Evolutionary conservation across 768 basidiomycete genomes (phyloP), one percentile per base, ranked within the genome.

Genomic region (Amanita muscaria): DNA sequence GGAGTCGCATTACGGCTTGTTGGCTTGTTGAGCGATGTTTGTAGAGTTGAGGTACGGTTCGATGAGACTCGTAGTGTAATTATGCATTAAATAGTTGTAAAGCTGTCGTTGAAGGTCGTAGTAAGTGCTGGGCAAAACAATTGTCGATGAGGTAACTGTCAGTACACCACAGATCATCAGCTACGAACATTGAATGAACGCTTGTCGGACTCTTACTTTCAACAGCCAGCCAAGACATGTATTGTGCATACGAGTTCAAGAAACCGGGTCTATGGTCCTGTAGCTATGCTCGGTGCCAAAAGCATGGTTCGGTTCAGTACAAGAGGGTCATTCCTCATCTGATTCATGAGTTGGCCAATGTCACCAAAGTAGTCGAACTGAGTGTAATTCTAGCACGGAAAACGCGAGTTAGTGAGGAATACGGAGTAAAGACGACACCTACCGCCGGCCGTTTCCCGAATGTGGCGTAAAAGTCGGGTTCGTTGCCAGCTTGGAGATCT

Each of bases 401-500:
- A 10, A 3, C 7, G 18, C 5, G 10, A 18, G 18, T 19, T 16
- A 4, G 15, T n/a, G 27, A 29, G n/a, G 10, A 16, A 10, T 18
- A 4, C 9, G 34, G 4, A 36, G 5, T n/a, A 35, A 33, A 22
- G 16, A 25, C 22, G n/a, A n/a, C 34, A 36, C 50, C 40, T 27
- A 60, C 63, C 4, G 49, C 16, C 1, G 62, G 58, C 16, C 71
- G 66, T 55, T 71, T 69, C 0, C 56, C 58, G 49, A 70, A 72
- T 19, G 50, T 44, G 1, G 52, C 69, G 47, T 76, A 79, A 33
- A 76, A 59, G 58, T 77, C 75, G 8, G 66, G 75, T 60, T 88
- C 84, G 59, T 89, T 88, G 1, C 79, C 86, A 4, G 77, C 72
- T 58, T 88, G 82, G 16, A 85, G 63, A 0, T 82, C 87, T 29